Evolutionary conservation across 2,329 filamentous ascomycete species (phyloP), one percentile per base, ranked within the genome.

Genomic region (Phialophora macrospora): DNA sequence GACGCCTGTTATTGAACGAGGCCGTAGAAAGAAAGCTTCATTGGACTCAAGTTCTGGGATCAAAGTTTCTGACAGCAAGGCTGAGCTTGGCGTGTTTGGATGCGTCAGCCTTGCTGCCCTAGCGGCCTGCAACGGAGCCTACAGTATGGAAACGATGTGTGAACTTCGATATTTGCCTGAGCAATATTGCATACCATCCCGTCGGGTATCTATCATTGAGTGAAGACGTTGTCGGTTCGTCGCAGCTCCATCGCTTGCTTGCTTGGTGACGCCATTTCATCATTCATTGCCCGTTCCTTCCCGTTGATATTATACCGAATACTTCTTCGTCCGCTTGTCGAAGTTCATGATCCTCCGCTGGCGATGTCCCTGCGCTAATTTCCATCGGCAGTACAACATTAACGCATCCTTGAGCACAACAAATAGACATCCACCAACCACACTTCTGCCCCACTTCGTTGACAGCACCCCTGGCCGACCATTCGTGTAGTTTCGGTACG

Each of bases 401-500:
- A 89, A 72, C 6, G 84, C 84, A 75, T 89, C 88, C 76, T 94
- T 95, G 60, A 97, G 77, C 9, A 97, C 88, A 17, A 98, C 88
- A 73, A 94, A 97, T 22, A 96, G 79, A 75, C 92, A 95, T 0
- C 95, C 95, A 1, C 95, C 95, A 0, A 95, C 84, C 2, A 99
- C 82, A 73, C 91, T 97, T 63, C 95, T 84, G 0, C 93, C 95
- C 92, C 95, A 98, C 65, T 89, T 87, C 71, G 90, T 87, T 74
- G 95, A 91, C 34, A 99, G 77, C 28, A 98, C 81, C 0, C 90
- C 89, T 0, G 86, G 85, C 2, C 84, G 81, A 41, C 81, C 75
- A 32, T 75, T 74, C 55, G 78, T 76, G 60, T 76, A 68, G 34
- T 73, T 68, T 1, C 75, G 70, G 20, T 81, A 77, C 0, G 80